Evolutionary conservation across 768 basidiomycete species (phyloP), one percentile per base, ranked within the genome.

Genomic region (Termitomyces sp.): DNA sequence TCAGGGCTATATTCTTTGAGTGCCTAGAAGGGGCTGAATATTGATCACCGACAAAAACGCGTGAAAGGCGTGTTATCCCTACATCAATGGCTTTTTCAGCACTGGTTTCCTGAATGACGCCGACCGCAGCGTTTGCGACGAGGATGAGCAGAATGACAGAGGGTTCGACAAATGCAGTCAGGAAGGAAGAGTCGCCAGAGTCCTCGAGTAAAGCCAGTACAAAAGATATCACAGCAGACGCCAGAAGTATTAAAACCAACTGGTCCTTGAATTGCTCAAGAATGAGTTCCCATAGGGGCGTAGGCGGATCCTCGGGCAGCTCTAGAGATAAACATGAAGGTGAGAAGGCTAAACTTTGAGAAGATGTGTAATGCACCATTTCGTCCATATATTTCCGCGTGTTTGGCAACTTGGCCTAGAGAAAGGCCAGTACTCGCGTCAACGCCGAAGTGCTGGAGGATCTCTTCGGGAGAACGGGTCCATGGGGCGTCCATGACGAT

Each of bases 181-280:
- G 80, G 59, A 85, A 76, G 56, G 78, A 79, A 56, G 85, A 76
- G 49, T 84, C 84, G 12, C 84, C 79, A 1, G 83, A 76, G 56
- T 89, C 85, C 66, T 99, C 96, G 55, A 98, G 76, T 32, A 96
- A 71, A 8, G 96, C 96, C 40, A 99, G 78, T 14, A 95, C 77
- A 71, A 99, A 95, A 10, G 96, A 98, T 62, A 98, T 80, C 44
- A 91, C 86, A 12, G 96, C 96, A 1, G 94, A 97, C 2, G 82
- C 94, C 45, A 99, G 87, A 34, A 99, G 82, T 67, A 99, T 98
- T 60, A 99, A 86, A 41, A 99, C 96, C 28, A 99, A 84, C 72
- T 97, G 94, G 74, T 99, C 96, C 78, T 98, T 89, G 80, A 99
- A 99, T 73, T 99, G 96, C 63, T 97, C 94, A n/a, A 99, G 80